Evolutionary conservation across 148 eudicot species (phyloP).

Genomic region (Rhododendron simsii): DNA sequence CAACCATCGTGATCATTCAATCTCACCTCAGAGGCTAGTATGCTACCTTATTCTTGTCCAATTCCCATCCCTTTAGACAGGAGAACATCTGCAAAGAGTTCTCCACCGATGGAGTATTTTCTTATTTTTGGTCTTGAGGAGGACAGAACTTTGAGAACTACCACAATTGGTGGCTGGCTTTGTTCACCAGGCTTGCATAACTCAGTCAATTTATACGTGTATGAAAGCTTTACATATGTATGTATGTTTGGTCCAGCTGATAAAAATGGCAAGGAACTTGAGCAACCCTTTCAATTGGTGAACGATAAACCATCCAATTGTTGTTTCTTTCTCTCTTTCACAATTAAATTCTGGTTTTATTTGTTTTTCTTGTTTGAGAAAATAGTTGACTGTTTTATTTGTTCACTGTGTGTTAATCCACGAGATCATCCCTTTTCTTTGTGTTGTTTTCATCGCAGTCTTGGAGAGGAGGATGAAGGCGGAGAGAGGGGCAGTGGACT

Average conservation of each 20-base stretch:
- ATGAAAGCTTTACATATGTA: too few species aligned
- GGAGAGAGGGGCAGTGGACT: neutral
- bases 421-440: neutral
- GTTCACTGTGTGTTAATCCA: neutral
- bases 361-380: neutral
- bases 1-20: too few species aligned
- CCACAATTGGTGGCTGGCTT: neutral
- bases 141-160: neutral
- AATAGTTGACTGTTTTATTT: neutral
- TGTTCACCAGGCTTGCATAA: neutral
- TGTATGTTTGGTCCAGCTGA: too few species aligned
- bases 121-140: neutral
- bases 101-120: too few species aligned
- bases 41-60: too few species aligned
- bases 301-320: neutral
- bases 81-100: too few species aligned
- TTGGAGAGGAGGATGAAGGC: neutral
- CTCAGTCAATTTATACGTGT: neutral
- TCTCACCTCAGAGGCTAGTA: neutral
- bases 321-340: neutral
- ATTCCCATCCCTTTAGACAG: too few species aligned
- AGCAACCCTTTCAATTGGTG: neutral
- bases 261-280: neutral
- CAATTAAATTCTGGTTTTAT: neutral
- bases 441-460: neutral